Percentiles rank a stretch among this genome's conserved stretches.
Evolutionary conservation across 192 early-diverging fungal species (phyloP).

Genomic region (Coemansia reversa): DNA sequence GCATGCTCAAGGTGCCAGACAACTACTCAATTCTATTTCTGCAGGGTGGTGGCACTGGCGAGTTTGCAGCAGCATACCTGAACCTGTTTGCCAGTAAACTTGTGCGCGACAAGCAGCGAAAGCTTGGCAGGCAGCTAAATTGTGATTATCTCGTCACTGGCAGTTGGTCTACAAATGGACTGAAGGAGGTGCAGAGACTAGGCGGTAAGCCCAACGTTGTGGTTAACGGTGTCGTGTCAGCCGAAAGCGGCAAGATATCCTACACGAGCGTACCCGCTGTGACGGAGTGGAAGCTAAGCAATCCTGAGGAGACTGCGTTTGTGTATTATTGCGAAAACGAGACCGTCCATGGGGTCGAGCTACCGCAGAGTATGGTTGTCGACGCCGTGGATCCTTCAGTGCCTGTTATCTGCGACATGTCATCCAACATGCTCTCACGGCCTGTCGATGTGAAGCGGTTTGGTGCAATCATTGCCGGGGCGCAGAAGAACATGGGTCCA

Average conservation of each 20-base stretch:
- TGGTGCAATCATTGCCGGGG: slow-evolving; percentile 90
- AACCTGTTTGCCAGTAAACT: slow-evolving; percentile 75
- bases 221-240: slow-evolving; percentile 62
- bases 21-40: slow-evolving; percentile 92
- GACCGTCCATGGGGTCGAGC: slow-evolving; percentile 94
- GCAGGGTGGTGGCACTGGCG: slow-evolving; percentile 93
- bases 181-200: slow-evolving; percentile 77
- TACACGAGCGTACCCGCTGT: slow-evolving; percentile 60
- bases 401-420: slow-evolving; percentile 90
- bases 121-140: slow-evolving; percentile 51
- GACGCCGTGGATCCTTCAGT: slow-evolving; percentile 57
- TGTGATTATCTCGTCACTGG: slow-evolving; percentile 93
- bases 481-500: slow-evolving; percentile 95
- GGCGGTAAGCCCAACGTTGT: slow-evolving; percentile 83
- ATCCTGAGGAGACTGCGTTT: slow-evolving; percentile 71
- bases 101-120: slow-evolving; percentile 47
- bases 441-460: slow-evolving; percentile 78
- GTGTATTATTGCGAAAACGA: slow-evolving; percentile 99
- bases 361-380: slow-evolving; percentile 52
- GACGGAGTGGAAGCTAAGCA: slow-evolving; percentile 67
- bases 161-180: slow-evolving; percentile 85
- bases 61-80: slow-evolving; percentile 87
- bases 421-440: slow-evolving; percentile 79
- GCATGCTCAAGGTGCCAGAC: slow-evolving; percentile 75
- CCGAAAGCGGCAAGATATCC: slow-evolving; percentile 44